Evolutionary conservation across 2,329 filamentous ascomycete genomes (phyloP).

Genomic region (Verticillium albo-atrum): DNA sequence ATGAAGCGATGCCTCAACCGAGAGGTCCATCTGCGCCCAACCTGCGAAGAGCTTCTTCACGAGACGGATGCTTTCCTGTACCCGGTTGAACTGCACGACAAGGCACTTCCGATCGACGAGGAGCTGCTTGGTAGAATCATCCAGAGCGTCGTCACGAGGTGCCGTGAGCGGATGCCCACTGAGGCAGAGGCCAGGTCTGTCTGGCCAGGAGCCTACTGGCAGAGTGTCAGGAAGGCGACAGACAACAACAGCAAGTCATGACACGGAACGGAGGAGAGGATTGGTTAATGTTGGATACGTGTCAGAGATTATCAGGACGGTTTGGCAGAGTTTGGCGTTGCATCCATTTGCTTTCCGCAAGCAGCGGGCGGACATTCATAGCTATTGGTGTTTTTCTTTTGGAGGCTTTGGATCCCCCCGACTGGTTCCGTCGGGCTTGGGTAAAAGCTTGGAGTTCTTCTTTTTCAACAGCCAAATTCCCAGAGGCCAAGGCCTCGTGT

Average conservation of each 20-base stretch:
- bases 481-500: background rate
- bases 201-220: slow-evolving; percentile 60
- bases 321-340: background rate
- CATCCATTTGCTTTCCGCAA: background rate
- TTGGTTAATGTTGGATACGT: slow-evolving; percentile 7
- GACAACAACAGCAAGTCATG: slow-evolving; percentile 20
- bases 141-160: slow-evolving; percentile 56
- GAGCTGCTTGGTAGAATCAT: slow-evolving; percentile 59
- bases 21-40: slow-evolving; percentile 58
- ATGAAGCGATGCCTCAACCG: slow-evolving; percentile 60
- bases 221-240: slow-evolving; percentile 51
- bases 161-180: slow-evolving; percentile 53
- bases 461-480: background rate
- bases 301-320: background rate
- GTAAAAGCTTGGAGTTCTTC: background rate
- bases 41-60: slow-evolving; percentile 57
- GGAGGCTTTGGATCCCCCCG: background rate
- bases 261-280: background rate
- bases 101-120: slow-evolving; percentile 56
- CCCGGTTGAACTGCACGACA: slow-evolving; percentile 51
- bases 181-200: slow-evolving; percentile 50
- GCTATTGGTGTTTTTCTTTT: background rate
- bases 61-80: slow-evolving; percentile 60
- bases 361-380: background rate
- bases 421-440: background rate